Conservation (phyloP, 495 filamentous ascomycete genomes). For the Bryoglossum gracile region DNA sequence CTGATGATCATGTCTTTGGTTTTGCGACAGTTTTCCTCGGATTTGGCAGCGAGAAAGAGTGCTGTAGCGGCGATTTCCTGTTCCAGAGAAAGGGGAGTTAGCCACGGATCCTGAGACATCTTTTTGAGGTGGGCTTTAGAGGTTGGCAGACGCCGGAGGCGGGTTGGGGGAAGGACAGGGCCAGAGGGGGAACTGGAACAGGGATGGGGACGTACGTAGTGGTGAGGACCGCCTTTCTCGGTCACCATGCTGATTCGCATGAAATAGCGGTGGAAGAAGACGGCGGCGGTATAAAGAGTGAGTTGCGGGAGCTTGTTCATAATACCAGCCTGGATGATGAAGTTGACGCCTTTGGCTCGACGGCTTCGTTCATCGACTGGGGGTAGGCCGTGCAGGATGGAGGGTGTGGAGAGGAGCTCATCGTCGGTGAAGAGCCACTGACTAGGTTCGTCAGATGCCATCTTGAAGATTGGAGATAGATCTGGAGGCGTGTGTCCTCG, state of each 20-base stretch:
- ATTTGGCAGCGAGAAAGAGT: conserved; percentile 91
- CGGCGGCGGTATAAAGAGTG: conserved; percentile 82
- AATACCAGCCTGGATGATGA: conserved; percentile 90
- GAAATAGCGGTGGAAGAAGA: conserved; percentile 91
- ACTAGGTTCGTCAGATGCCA: conserved; percentile 27
- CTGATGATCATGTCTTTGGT: conserved; percentile 89
- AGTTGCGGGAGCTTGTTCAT: conserved; percentile 87
- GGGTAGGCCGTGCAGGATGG: conserved; percentile 72
- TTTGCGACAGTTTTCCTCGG: conserved; percentile 90
- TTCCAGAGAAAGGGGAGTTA: conserved; percentile 9
- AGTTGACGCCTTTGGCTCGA: conserved; percentile 87
- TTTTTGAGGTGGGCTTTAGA: conserved; percentile 15
- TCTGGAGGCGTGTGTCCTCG: conserved; percentile 31
- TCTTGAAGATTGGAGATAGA: conserved; percentile 21
- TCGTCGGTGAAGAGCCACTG: conserved; percentile 90
- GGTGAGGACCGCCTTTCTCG: conserved; percentile 65
- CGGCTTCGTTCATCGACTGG: conserved; percentile 66
- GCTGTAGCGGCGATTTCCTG: conserved; percentile 78
- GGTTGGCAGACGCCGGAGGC: conserved; percentile 9
- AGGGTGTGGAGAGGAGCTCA: conserved; percentile 75
- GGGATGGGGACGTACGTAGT: conserved; percentile 56
- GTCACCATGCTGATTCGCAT: conserved; percentile 78
- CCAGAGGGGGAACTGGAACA: too few relatives aligned
- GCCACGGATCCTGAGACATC: conserved; percentile 4
- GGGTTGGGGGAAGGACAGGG: conserved; percentile 2